These are phyloP conservation scores for Coemansia sp. DNA, from an alignment of 192 early-diverging fungal species.

Conservation along the genomic window DNA sequence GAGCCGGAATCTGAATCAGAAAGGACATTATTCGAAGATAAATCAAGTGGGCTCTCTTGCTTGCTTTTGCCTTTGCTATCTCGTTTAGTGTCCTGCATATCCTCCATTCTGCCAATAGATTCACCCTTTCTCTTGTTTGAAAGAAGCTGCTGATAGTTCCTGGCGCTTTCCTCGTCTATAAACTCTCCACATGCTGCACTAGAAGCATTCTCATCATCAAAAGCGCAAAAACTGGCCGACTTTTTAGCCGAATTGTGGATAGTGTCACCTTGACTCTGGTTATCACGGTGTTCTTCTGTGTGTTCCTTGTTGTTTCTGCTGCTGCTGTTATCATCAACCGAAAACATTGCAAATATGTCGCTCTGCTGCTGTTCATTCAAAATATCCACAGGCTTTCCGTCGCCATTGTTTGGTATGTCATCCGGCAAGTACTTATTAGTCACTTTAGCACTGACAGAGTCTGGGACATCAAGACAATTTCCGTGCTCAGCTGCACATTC, in stretches of 20 bases:
- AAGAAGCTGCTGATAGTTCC: conserved; percentile 35
- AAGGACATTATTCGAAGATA: background rate
- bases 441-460: background rate
- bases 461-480: background rate
- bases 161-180: conserved; percentile 52
- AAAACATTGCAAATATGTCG: conserved; percentile 38
- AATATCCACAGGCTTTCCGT: background rate
- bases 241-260: background rate
- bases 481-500: background rate
- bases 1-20: background rate
- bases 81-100: background rate
- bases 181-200: conserved; percentile 19
- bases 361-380: background rate
- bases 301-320: background rate
- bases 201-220: background rate
- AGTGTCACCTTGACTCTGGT: background rate
- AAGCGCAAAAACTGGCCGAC: background rate
- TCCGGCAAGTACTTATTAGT: background rate
- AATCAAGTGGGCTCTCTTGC: background rate
- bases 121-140: background rate
- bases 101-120: background rate
- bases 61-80: background rate
- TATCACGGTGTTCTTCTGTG: background rate
- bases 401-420: background rate
- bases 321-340: background rate